These are phyloP conservation scores for Oenanthe sinensis DNA, from an alignment of 129 eudicot genomes.

Conservation along the genomic window DNA sequence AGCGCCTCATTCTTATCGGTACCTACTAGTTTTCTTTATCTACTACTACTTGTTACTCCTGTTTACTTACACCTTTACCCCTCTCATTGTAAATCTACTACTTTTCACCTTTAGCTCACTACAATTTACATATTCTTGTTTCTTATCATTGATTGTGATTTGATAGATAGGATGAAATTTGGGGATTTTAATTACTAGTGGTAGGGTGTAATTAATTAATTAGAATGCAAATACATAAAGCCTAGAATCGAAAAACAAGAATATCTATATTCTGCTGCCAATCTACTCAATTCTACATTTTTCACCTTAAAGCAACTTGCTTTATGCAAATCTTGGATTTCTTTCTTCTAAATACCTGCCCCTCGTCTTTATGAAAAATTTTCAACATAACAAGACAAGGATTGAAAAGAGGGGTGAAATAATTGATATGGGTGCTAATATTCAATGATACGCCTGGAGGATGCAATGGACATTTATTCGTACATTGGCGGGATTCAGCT, in stretches of 20 bases:
- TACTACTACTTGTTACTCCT: too few species aligned
- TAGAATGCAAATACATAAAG: too few species aligned
- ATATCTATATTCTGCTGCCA: not conserved
- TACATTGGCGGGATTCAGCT: not conserved
- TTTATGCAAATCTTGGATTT: not conserved
- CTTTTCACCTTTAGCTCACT: not conserved
- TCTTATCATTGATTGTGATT: too few species aligned
- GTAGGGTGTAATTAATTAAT: too few species aligned
- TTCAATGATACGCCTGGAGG: not conserved
- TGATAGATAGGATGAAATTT: too few species aligned
- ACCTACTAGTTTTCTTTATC: not conserved
- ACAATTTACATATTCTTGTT: too few species aligned
- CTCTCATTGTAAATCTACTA: not conserved
- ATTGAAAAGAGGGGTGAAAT: too few species aligned
- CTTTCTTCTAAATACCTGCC: not conserved
- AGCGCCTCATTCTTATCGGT: slow-evolving; percentile 38
- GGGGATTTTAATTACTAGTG: too few species aligned
- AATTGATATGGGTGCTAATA: not conserved
- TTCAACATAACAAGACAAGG: too few species aligned
- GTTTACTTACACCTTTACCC: not conserved
- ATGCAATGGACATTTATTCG: not conserved
- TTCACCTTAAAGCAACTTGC: not conserved
- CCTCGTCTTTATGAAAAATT: not conserved
- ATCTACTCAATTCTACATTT: too few species aligned
- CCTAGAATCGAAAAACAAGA: too few species aligned